phyloP scores from a whole-genome alignment of 441 rosid species.

The Adansonia gregorii region DNA sequence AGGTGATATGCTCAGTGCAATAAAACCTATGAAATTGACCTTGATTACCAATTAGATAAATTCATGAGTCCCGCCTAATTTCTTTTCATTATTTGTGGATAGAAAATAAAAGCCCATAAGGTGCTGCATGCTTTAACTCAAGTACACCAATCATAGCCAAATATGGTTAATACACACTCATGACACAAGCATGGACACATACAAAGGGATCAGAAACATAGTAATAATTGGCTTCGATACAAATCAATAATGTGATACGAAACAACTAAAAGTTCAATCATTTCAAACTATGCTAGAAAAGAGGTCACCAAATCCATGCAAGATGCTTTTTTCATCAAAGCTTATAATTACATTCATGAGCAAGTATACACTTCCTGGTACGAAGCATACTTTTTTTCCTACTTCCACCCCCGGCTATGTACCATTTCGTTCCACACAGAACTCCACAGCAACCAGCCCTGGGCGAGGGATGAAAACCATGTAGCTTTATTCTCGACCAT shows the following conservation, averaged over 20 bases:
- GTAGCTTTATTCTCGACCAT: constrained; percentile 91
- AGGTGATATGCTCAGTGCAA: not conserved
- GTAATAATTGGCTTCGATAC: not conserved
- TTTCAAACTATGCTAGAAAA: not conserved
- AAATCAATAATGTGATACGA: not conserved
- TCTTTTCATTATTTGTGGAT: not conserved
- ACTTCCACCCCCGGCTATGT: constrained; percentile 97
- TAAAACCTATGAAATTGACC: not conserved
- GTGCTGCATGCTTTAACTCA: not conserved
- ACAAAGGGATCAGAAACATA: not conserved
- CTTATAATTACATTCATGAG: constrained; percentile 4
- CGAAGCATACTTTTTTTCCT: constrained; percentile 75
- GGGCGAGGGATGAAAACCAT: constrained; percentile 93
- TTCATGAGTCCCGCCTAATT: not conserved
- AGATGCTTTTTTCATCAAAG: not conserved
- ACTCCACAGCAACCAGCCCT: constrained; percentile 95
- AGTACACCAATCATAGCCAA: not conserved
- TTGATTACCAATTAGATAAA: not conserved
- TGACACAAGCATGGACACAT: not conserved
- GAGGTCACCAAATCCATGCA: not conserved
- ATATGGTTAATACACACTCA: not conserved
- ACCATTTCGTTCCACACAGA: constrained; percentile 92
- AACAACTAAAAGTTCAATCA: not conserved
- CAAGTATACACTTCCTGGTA: not conserved
- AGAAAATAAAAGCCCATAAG: not conserved